Percentiles rank a stretch among this genome's conserved stretches.
These are phyloP conservation scores for Xylariales sp. DNA, from an alignment of 2,329 filamentous ascomycete genomes.

Conservation along the genomic window DNA sequence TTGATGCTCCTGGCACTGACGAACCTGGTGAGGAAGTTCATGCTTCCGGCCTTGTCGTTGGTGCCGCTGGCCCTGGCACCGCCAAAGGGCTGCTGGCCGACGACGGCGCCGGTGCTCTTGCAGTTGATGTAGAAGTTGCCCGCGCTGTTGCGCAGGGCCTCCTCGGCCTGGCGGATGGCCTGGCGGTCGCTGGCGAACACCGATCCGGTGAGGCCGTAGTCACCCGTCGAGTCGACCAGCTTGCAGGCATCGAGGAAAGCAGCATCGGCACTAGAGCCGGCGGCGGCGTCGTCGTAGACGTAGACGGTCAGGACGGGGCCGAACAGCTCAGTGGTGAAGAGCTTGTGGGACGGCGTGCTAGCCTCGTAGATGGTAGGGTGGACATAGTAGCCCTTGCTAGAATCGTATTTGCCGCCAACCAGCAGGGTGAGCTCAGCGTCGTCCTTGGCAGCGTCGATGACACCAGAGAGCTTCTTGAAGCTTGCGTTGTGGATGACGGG, in stretches of 20 bases:
- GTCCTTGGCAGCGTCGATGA: constrained; percentile 75
- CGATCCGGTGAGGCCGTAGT: constrained; percentile 74
- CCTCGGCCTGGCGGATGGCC: constrained; percentile 64
- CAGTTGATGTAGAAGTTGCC: constrained; percentile 87
- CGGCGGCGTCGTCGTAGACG: constrained; percentile 68
- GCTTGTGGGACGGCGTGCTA: constrained; percentile 66
- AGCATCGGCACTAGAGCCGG: constrained; percentile 36
- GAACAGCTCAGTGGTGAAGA: constrained; percentile 77
- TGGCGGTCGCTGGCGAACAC: constrained; percentile 69
- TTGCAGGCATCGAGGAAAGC: constrained; percentile 57
- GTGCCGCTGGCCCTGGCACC: constrained; percentile 65
- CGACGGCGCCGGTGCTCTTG: constrained; percentile 72
- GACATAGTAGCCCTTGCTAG: constrained; percentile 76
- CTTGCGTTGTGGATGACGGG: constrained; percentile 80
- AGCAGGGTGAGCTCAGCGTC: constrained; percentile 70
- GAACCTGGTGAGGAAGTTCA: constrained; percentile 60
- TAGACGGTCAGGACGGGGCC: constrained; percentile 72
- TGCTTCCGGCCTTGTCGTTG: constrained; percentile 69
- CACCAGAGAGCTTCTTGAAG: constrained; percentile 74
- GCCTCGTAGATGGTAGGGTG: constrained; percentile 79
- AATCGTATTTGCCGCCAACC: constrained; percentile 72
- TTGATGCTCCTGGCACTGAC: constrained; percentile 65
- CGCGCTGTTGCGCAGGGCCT: constrained; percentile 66
- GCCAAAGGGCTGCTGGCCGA: constrained; percentile 70
- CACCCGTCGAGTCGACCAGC: constrained; percentile 65